Evolutionary conservation across 345 rosid species (phyloP).

Genomic region (Rhodamnia rubescens): DNA sequence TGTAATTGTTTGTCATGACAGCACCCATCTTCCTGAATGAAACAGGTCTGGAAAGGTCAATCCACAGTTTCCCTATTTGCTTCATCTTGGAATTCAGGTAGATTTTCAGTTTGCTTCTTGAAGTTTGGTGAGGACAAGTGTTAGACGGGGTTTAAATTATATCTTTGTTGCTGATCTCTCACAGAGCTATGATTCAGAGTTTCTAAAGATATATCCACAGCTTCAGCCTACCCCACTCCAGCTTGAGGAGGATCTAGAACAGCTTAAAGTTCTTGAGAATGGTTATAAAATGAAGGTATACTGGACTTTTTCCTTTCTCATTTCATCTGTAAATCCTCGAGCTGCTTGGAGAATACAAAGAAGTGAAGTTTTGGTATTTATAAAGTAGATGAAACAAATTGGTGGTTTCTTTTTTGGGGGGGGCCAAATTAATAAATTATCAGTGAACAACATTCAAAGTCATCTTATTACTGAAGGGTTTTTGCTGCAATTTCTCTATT

Average conservation of each 20-base stretch:
- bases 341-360: background rate
- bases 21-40: constrained; percentile 3
- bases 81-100: constrained; percentile 99
- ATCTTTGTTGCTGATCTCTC: background rate
- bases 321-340: background rate
- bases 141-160: background rate
- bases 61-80: constrained; percentile 72
- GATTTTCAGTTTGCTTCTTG: background rate
- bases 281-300: constrained; percentile 95
- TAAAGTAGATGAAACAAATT: background rate
- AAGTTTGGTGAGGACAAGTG: background rate
- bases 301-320: background rate
- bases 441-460: background rate
- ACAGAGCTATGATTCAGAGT: constrained; percentile 88
- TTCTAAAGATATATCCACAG: constrained; percentile 69
- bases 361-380: background rate
- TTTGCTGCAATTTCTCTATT: background rate
- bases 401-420: too few relatives aligned
- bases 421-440: too few relatives aligned
- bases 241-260: constrained; percentile 93
- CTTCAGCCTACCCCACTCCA: constrained; percentile 84
- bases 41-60: constrained; percentile 73
- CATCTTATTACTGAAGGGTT: background rate
- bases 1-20: background rate
- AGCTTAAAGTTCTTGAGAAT: constrained; percentile 95